These are phyloP conservation scores for Silybum marianum DNA, from an alignment of 129 eudicot species.

Conservation along the genomic window DNA sequence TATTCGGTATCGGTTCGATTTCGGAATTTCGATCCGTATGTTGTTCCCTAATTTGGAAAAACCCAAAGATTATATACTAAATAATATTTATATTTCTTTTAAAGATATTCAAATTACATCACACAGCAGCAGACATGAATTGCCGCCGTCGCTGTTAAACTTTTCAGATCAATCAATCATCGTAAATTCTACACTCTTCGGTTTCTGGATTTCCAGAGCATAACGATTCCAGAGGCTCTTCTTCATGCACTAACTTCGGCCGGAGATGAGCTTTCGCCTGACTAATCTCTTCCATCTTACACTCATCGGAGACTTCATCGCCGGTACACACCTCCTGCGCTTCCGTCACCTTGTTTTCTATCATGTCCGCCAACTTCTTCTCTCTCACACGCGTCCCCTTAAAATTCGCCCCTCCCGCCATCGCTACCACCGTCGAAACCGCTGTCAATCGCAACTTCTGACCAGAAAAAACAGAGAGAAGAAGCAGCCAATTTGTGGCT, in stretches of 20 bases:
- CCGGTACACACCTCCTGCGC: constrained; percentile 42
- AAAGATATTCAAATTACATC: not conserved
- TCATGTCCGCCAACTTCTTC: constrained; percentile 44
- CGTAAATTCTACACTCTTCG: constrained; percentile 39
- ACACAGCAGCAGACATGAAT: not conserved
- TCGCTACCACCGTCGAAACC: constrained; percentile 19
- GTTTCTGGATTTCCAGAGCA: constrained; percentile 39
- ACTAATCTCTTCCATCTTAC: constrained; percentile 55
- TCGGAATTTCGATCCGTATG: too few relatives aligned
- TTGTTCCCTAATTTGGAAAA: too few relatives aligned
- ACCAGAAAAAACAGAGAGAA: not conserved
- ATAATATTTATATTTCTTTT: too few relatives aligned
- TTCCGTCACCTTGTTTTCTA: constrained; percentile 48
- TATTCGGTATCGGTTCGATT: too few relatives aligned
- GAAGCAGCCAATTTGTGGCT: not conserved
- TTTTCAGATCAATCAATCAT: constrained; percentile 30
- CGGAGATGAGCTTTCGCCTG: constrained; percentile 53
- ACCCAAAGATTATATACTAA: too few relatives aligned
- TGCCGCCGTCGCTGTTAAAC: constrained; percentile 7
- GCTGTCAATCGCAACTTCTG: not conserved
- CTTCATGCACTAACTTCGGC: constrained; percentile 35
- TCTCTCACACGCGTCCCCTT: constrained; percentile 48
- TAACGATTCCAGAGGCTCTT: constrained; percentile 42
- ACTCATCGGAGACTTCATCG: constrained; percentile 42
- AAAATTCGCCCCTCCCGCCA: constrained; percentile 36